phyloP scores from a whole-genome alignment of 805 yeast genomes.

The Candida vaughaniae region DNA sequence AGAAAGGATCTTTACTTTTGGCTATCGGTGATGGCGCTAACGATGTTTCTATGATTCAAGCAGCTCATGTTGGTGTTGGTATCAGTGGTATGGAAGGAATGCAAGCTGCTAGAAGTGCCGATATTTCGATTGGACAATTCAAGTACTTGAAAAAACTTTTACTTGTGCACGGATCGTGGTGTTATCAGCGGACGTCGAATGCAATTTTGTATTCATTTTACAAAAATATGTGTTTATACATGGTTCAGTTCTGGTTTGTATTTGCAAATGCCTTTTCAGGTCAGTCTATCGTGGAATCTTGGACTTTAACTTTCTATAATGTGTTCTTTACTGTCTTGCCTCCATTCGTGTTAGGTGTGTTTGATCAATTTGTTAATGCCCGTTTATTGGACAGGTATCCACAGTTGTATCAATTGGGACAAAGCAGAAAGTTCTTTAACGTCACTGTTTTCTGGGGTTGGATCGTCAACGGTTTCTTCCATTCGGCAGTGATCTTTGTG shows the following conservation, averaged over 20 bases:
- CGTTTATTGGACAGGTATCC: constrained; percentile 89
- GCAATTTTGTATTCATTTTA: constrained; percentile 94
- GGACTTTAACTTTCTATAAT: constrained; percentile 96
- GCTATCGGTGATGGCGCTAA: constrained; percentile 99
- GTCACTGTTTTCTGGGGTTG: constrained; percentile 95
- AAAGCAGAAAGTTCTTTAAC: constrained; percentile 82
- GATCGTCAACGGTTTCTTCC: constrained; percentile 94
- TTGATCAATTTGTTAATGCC: constrained; percentile 94
- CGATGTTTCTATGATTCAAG: constrained; percentile 98
- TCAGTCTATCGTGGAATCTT: constrained; percentile 92
- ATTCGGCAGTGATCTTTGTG: constrained; percentile 80
- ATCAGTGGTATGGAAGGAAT: constrained; percentile 99
- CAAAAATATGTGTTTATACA: constrained; percentile 91
- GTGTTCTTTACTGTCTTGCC: constrained; percentile 93
- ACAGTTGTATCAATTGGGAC: constrained; percentile 88
- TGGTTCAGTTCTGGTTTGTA: constrained; percentile 98
- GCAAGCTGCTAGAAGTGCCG: constrained; percentile 99
- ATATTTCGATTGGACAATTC: constrained; percentile 95
- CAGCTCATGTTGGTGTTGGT: constrained; percentile 99
- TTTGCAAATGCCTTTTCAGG: constrained; percentile 92
- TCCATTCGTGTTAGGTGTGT: constrained; percentile 93
- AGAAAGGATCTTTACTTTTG: constrained; percentile 65
- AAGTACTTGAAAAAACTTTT: constrained; percentile 77
- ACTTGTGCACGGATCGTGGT: constrained; percentile 97
- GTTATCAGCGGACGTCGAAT: constrained; percentile 88